These are phyloP conservation scores for Mycena galericulata DNA, from an alignment of 768 basidiomycete species.

Conservation along the genomic window DNA sequence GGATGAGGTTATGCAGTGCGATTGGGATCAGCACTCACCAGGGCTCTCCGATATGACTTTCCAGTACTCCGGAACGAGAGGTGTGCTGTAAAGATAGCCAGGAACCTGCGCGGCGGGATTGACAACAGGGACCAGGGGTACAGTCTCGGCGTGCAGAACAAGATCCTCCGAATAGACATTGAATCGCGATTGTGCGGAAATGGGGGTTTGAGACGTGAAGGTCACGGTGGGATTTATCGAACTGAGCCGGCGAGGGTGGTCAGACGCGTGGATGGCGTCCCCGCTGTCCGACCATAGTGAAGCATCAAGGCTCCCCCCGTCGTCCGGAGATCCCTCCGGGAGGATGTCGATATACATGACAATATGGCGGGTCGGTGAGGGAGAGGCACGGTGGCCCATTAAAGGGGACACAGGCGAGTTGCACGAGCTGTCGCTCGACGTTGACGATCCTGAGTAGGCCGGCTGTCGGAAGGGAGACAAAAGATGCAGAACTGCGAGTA, in stretches of 20 bases:
- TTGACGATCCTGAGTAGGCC: conserved; percentile 39
- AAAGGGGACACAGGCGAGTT: conserved; percentile 33
- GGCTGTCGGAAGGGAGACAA: conserved; percentile 52
- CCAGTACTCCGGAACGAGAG: conserved; percentile 77
- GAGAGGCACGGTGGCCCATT: conserved; percentile 29
- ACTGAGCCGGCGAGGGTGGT: conserved; percentile 63
- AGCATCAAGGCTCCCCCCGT: conserved; percentile 16
- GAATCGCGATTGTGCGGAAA: conserved; percentile 67
- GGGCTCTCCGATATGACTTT: conserved; percentile 63
- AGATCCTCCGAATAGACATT: conserved; percentile 63
- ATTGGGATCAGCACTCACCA: conserved; percentile 52
- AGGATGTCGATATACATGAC: conserved; percentile 63
- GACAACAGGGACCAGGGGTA: conserved; percentile 44
- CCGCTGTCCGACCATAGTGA: conserved; percentile 29
- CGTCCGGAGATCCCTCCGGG: conserved; percentile 40
- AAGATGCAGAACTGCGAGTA: conserved; percentile 57
- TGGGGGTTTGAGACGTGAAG: conserved; percentile 61
- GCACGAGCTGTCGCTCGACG: conserved; percentile 28
- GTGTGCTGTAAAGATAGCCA: conserved; percentile 66
- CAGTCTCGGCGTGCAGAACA: conserved; percentile 65
- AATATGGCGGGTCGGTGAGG: conserved; percentile 42
- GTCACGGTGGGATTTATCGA: conserved; percentile 78
- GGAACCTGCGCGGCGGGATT: conserved; percentile 42
- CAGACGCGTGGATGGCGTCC: conserved; percentile 53
- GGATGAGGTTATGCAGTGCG: conserved; percentile 2